Conservation (phyloP, 306 rosid species). For the Argentina anserina region DNA sequence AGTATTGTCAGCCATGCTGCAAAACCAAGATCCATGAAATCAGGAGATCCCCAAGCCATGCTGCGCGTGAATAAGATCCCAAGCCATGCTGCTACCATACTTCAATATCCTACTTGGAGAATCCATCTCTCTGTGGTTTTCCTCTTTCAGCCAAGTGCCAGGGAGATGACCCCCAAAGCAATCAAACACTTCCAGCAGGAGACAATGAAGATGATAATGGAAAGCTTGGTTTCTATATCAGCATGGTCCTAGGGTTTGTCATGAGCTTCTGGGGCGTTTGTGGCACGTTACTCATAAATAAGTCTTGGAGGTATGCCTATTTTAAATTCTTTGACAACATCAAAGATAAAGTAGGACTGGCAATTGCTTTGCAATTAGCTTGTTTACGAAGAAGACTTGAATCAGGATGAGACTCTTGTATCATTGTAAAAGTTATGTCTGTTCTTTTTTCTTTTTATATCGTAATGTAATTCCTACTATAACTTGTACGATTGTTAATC, state of each 20-base stretch:
- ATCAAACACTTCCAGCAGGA: neutral
- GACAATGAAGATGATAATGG: neutral
- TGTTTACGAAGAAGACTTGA: neutral
- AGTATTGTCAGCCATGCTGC: no score
- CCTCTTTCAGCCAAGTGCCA: neutral
- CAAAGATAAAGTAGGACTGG: neutral
- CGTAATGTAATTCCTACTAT: no score
- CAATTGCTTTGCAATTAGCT: neutral
- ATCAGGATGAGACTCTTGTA: neutral
- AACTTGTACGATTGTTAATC: no score
- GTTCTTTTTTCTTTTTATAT: no score
- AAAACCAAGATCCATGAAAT: no score
- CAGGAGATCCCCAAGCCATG: no score
- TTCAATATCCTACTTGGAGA: no score
- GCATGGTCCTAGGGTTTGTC: neutral
- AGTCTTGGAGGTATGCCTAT: neutral
- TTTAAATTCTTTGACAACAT: neutral
- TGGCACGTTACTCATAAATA: neutral
- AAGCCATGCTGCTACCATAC: no score
- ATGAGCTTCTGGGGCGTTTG: neutral
- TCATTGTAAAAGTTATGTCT: no score
- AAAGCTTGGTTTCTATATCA: constrained; percentile 3
- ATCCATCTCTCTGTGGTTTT: neutral
- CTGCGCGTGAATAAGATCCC: no score
- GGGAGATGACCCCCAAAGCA: neutral